A percentile compares a stretch with the other conserved stretches of the same genome.
Evolutionary conservation across 2,329 filamentous ascomycete species (phyloP).

Genomic region (Verticillium nonalfalfae): DNA sequence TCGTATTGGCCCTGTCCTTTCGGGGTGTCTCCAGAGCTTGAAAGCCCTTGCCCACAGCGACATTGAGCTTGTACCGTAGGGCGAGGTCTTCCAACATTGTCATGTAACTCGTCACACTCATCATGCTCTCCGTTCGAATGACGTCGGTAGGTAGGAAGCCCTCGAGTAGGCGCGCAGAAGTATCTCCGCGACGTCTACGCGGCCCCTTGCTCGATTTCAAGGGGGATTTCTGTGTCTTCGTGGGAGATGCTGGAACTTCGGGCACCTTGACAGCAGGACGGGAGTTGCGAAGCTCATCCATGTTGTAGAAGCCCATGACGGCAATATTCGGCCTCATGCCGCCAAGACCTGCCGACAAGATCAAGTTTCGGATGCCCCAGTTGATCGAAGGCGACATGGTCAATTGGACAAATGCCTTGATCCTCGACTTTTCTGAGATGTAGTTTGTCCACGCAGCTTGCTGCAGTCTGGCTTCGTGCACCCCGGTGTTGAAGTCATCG

Average conservation of each 20-base stretch:
- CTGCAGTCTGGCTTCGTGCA: slow-evolving; percentile 75
- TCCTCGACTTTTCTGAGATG: slow-evolving; percentile 72
- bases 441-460: slow-evolving; percentile 81
- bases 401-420: slow-evolving; percentile 86
- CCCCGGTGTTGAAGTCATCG: slow-evolving; percentile 70
- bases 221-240: slow-evolving; percentile 14
- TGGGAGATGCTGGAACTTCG: slow-evolving; percentile 31
- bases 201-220: slow-evolving; percentile 16
- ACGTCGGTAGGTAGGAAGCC: slow-evolving; percentile 62
- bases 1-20: slow-evolving; percentile 48
- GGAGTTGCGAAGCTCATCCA: slow-evolving; percentile 65
- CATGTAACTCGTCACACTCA: slow-evolving; percentile 68
- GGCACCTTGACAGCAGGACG: slow-evolving; percentile 51
- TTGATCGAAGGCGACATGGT: slow-evolving; percentile 76
- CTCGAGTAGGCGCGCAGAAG: slow-evolving; percentile 48
- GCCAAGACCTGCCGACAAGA: slow-evolving; percentile 73
- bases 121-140: slow-evolving; percentile 61
- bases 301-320: slow-evolving; percentile 72
- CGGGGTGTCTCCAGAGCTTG: slow-evolving; percentile 68
- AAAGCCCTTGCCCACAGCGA: slow-evolving; percentile 79
- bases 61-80: slow-evolving; percentile 72
- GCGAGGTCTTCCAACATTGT: slow-evolving; percentile 79
- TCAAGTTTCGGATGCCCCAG: slow-evolving; percentile 80
- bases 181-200: slow-evolving; percentile 42
- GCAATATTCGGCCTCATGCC: slow-evolving; percentile 89